Evolutionary conservation across 2,329 filamentous ascomycete genomes (phyloP).

Genomic region (Ophiostoma quercus): DNA sequence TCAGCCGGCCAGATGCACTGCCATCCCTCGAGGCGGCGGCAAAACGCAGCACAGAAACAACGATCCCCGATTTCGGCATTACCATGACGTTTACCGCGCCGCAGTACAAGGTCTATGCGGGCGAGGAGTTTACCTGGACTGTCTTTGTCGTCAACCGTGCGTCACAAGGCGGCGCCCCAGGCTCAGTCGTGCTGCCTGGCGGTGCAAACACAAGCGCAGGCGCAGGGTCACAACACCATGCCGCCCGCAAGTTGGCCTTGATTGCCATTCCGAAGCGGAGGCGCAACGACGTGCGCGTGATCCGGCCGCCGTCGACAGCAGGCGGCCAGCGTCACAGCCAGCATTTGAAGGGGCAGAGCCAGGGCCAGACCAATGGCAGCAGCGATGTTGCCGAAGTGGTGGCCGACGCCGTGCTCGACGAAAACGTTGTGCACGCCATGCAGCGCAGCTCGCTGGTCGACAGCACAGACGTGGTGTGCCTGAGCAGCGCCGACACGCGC

Average conservation of each 20-base stretch:
- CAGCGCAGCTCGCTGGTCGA: slow-evolving; percentile 62
- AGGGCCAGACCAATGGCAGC: not conserved
- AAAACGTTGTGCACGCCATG: slow-evolving; percentile 65
- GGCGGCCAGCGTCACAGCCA: slow-evolving; percentile 31
- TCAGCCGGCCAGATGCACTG: slow-evolving; percentile 55
- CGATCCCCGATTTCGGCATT: slow-evolving; percentile 60
- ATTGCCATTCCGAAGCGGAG: slow-evolving; percentile 61
- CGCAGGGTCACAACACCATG: slow-evolving; percentile 3
- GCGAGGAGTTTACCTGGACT: slow-evolving; percentile 65
- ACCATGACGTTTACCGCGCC: slow-evolving; percentile 70
- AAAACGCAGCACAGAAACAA: slow-evolving; percentile 40
- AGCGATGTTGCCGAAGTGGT: slow-evolving; percentile 34
- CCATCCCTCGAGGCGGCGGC: slow-evolving; percentile 54
- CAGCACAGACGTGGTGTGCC: slow-evolving; percentile 62
- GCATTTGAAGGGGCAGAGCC: not conserved
- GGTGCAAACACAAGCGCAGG: not conserved
- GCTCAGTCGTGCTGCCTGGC: slow-evolving; percentile 22
- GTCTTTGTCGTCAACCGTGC: slow-evolving; percentile 72
- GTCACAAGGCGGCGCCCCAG: slow-evolving; percentile 31
- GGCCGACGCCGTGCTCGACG: slow-evolving; percentile 65
- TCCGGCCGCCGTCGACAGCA: slow-evolving; percentile 51
- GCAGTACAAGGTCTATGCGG: slow-evolving; percentile 49
- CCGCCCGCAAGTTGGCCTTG: slow-evolving; percentile 63
- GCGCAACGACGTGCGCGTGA: slow-evolving; percentile 50
- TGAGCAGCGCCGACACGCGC: slow-evolving; percentile 65